phyloP scores from a whole-genome alignment of 2,329 filamentous ascomycete species.

The Juglanconis sp. region DNA sequence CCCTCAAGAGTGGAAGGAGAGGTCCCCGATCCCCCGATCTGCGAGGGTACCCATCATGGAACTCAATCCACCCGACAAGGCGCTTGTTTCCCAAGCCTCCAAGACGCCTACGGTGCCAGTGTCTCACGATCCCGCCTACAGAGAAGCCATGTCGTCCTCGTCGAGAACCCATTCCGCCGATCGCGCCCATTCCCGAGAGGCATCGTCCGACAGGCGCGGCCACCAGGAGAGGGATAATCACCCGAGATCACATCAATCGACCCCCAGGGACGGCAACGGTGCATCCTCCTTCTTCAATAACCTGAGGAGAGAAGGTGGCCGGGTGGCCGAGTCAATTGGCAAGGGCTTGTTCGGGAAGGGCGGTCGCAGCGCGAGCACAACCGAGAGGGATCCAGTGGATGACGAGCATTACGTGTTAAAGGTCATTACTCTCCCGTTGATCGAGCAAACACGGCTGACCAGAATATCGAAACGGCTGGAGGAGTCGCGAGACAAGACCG shows the following conservation, averaged over 20 bases:
- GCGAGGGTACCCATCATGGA: constrained; percentile 26
- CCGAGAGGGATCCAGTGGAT: constrained; percentile 65
- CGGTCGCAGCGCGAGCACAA: constrained; percentile 67
- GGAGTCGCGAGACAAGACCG: constrained; percentile 88
- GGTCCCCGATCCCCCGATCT: constrained; percentile 21
- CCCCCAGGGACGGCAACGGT: constrained; percentile 59
- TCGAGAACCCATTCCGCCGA: constrained; percentile 72
- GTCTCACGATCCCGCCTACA: constrained; percentile 63
- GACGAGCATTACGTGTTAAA: constrained; percentile 82
- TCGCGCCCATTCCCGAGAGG: constrained; percentile 48
- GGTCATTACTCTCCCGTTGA: constrained; percentile 79
- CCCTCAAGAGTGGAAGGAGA: constrained; percentile 29
- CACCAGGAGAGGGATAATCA: constrained; percentile 45
- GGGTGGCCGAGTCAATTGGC: constrained; percentile 76
- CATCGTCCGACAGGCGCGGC: constrained; percentile 38
- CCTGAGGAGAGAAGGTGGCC: constrained; percentile 67
- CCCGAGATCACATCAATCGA: constrained; percentile 46
- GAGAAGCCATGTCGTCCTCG: constrained; percentile 64
- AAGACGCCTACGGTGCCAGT: constrained; percentile 64
- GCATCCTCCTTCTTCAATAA: constrained; percentile 64
- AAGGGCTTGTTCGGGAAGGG: constrained; percentile 82
- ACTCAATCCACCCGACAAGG: constrained; percentile 35
- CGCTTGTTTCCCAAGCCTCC: constrained; percentile 40
- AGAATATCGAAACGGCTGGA: constrained; percentile 87
- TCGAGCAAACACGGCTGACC: constrained; percentile 86